Evolutionary conservation across 306 rosid species (phyloP).

Genomic region (Geum urbanum): DNA sequence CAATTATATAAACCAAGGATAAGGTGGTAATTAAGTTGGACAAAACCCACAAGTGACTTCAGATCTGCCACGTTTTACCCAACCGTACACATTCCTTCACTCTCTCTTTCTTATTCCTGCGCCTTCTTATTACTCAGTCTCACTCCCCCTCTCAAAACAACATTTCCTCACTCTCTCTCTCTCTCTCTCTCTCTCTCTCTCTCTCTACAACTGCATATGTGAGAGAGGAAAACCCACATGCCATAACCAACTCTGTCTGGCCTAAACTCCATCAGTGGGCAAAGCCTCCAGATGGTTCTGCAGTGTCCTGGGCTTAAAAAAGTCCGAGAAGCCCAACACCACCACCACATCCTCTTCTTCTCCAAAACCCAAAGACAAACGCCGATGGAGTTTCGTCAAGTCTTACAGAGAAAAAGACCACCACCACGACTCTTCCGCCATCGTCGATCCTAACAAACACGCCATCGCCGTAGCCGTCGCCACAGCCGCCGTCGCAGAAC

Average conservation of each 20-base stretch:
- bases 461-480: constrained; percentile 58
- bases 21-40: no score
- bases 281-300: constrained; percentile 50
- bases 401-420: constrained; percentile 45
- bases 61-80: no score
- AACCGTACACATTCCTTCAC: no score
- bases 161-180: not conserved
- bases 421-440: constrained; percentile 5
- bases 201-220: constrained; percentile 18
- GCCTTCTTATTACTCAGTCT: not conserved
- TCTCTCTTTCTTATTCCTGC: no score
- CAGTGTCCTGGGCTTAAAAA: constrained; percentile 48
- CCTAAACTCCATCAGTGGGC: constrained; percentile 17
- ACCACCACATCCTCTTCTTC: not conserved
- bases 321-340: constrained; percentile 16
- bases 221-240: not conserved
- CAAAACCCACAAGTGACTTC: no score
- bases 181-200: no score
- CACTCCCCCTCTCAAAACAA: not conserved
- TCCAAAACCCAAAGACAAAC: constrained; percentile 40
- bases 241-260: constrained; percentile 12
- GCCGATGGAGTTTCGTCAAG: constrained; percentile 67
- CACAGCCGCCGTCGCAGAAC: constrained; percentile 50
- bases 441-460: constrained; percentile 35
- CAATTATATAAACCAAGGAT: no score